Conservation (phyloP, 2,329 filamentous ascomycete genomes). For the Pestalotiopsis sp. region DNA sequence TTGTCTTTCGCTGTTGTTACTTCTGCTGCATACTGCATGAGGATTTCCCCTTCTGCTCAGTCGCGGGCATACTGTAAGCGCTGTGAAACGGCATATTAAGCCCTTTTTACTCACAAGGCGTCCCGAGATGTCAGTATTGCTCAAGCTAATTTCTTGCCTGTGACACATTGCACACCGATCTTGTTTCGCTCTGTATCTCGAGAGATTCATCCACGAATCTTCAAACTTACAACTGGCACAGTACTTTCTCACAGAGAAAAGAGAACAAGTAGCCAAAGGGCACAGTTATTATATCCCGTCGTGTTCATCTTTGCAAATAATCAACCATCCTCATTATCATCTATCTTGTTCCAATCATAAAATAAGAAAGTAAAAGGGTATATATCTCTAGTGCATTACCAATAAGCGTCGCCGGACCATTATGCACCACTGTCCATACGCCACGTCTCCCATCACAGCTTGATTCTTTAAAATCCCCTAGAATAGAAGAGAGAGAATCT, state of each 20-base stretch:
- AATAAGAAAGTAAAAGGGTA: neutral
- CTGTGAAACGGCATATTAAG: no score
- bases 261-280: neutral
- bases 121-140: no score
- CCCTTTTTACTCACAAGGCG: no score
- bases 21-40: neutral
- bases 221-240: no score
- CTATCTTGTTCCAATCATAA: neutral
- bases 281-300: neutral
- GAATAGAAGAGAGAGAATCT: neutral
- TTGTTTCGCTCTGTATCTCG: no score
- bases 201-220: no score
- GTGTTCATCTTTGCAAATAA: neutral
- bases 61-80: neutral
- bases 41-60: neutral
- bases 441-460: neutral
- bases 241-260: neutral
- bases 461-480: neutral
- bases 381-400: neutral
- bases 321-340: neutral
- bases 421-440: neutral
- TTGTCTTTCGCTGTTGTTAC: constrained; percentile 4
- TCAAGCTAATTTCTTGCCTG: no score
- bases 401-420: neutral
- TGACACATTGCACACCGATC: no score